phyloP scores from a whole-genome alignment of 2,329 filamentous ascomycete species.

The Pyrenochaeta sp. region DNA sequence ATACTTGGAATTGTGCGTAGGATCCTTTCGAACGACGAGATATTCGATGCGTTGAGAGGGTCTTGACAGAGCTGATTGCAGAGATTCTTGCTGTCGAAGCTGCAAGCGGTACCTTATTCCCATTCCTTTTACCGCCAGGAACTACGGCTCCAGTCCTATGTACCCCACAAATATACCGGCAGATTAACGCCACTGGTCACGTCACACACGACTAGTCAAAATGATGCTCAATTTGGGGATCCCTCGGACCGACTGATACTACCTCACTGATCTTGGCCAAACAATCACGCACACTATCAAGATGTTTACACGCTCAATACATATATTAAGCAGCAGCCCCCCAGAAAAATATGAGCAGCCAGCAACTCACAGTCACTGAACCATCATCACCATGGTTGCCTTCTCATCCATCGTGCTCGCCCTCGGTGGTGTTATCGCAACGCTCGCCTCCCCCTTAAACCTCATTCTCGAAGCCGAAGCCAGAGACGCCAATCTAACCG shows the following conservation, averaged over 20 bases:
- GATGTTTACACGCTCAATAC: conserved; percentile 7
- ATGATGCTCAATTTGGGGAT: conserved; percentile 16
- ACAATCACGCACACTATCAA: conserved; percentile 6
- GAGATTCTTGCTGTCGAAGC: too few relatives aligned
- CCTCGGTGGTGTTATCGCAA: conserved; percentile 33
- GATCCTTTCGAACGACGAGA: too few relatives aligned
- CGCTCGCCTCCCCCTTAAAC: conserved; percentile 37
- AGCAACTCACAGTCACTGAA: conserved; percentile 11
- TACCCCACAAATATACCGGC: conserved; percentile 36
- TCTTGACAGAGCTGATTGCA: too few relatives aligned
- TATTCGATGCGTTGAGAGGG: too few relatives aligned
- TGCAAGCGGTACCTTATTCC: too few relatives aligned
- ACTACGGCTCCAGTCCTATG: conserved; percentile 10
- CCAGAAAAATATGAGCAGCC: conserved; percentile 10
- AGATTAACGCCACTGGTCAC: conserved; percentile 30
- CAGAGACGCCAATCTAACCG: conserved; percentile 17
- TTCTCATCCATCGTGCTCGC: conserved; percentile 39
- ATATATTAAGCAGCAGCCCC: conserved; percentile 26
- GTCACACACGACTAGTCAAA: conserved; percentile 6
- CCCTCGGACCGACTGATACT: conserved; percentile 18
- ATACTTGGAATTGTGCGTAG: too few relatives aligned
- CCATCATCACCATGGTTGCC: conserved; percentile 35
- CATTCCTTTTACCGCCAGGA: too few relatives aligned
- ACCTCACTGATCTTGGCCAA: background rate
- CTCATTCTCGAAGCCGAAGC: conserved; percentile 25